Evolutionary conservation across 768 basidiomycete species (phyloP).

Genomic region (Boletus patriciae): DNA sequence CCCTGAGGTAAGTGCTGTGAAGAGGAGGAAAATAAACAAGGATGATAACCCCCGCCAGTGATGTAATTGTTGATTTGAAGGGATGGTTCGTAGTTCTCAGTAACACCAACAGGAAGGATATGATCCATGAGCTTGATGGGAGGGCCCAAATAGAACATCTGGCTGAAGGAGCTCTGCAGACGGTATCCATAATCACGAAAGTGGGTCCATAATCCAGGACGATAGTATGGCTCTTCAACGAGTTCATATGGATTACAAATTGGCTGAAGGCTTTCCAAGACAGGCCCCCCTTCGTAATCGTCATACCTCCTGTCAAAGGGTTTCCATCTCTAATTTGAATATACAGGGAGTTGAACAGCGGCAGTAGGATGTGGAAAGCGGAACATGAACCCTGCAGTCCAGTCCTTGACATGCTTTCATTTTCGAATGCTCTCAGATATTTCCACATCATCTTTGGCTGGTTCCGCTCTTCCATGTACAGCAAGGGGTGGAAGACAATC

Average conservation of each 20-base stretch:
- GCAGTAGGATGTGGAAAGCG: not conserved
- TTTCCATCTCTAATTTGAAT: not conserved
- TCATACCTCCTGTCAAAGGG: not conserved
- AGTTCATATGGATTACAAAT: slow-evolving; percentile 2
- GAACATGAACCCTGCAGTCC: not conserved
- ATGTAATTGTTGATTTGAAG: not conserved
- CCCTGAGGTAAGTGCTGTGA: not conserved
- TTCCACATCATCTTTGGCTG: too few species aligned
- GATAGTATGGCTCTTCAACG: not conserved
- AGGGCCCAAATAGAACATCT: slow-evolving; percentile 11
- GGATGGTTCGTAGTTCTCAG: not conserved
- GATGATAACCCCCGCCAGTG: not conserved
- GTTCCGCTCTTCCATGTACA: not conserved
- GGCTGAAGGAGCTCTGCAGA: not conserved
- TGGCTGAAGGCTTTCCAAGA: slow-evolving; percentile 1
- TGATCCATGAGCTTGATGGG: not conserved
- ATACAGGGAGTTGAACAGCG: not conserved
- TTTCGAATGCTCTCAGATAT: too few species aligned
- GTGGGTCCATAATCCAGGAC: not conserved
- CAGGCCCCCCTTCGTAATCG: not conserved
- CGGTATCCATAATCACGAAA: slow-evolving; percentile 12
- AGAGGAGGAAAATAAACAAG: too few species aligned
- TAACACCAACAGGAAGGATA: not conserved
- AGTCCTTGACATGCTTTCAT: not conserved
- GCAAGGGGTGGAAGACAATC: not conserved